Base-by-base conservation (phyloP, 2,329 filamentous ascomycete species). In the Ampelomyces quisqualis region DNA sequence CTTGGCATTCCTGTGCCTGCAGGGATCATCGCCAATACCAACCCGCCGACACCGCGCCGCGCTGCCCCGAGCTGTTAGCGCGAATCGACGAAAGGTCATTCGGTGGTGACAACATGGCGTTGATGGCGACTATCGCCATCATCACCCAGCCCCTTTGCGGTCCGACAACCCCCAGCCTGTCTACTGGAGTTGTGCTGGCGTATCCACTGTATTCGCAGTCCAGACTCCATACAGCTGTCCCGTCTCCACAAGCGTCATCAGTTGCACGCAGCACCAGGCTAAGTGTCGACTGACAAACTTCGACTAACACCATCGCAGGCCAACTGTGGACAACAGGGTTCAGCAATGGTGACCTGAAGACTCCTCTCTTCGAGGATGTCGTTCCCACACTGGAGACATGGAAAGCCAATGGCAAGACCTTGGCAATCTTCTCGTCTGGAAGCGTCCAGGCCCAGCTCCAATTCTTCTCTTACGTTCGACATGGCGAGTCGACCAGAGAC, bases 391-490 rank as follows among this genome's bases (percentile, higher is more conserved):
- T 90, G 48, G 68, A 73, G 38, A 55, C 70, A 29, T 90, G 86
- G 80, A 74, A 77, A 39, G 63, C 68, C 11, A 66, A 73, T 20
- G 77, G 77, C 18, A 72, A 80, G 47, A 76, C 56, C 7, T 60
- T 90, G 50, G 80, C 86, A 56, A 90, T 93, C 60, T 93, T 90
- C 71, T 90, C 85, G 3, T 90, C 85, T 9, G 88, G 88, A 21
- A 90, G 85, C 15, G 84, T 91, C 5, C 77, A 84, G 14, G 88
- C 88, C 10, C 88, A 93, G 74, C 88, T 89, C 70, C 73, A 91
- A 47, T 77, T 91, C 49, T 91, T 91, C 68, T 75, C 77, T 45
- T 81, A 90, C 57, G 70, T 75, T 20, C 39, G 60, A 36, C 53
- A 62, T 31, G 62, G 61, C 20, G 38, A 53, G 15, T 55, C 45